Base-by-base conservation (phyloP, 805 yeast genomes). In the Priceomyces haplophilus region DNA sequence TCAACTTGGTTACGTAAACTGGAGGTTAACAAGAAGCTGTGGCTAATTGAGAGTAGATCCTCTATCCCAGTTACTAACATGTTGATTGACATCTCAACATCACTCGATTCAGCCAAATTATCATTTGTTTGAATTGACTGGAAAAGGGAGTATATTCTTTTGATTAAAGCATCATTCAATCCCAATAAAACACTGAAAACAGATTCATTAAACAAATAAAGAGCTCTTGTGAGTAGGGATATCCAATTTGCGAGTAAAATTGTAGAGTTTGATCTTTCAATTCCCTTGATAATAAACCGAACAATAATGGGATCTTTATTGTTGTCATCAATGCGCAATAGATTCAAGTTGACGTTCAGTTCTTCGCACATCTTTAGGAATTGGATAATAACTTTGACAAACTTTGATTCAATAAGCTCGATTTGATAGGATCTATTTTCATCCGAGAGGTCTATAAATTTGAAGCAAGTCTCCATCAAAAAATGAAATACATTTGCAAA, bases 11-110 rank as follows among this genome's bases (percentile, higher is more conserved):
- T 40, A 7, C 51, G 52, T 21, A 60, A 37, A 21, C 44, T 57
- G 1, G 73, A 73, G 0, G 72, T 66, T 6, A 69, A 33, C 44
- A 80, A 54, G 48, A 73, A 78, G 23, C 79, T 73, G 55, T 85
- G 88, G 7, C 85, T 73, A 1, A 75, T 64, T 1, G 75, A 70
- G 29, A 88, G 56, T 8, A 88, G 60, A 40, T 81, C 84, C 53
- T 88, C 90, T 18, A 88, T 55, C 0, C 91, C 90, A 11, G 73
- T 73, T 56, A 38, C 78, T 55, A 47, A 79, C 60, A 25, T 80
- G 62, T 45, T 75, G 64, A 55, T 71, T 62, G 59, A 60, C 1
- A 69, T 55, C 8, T 76, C 79, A 4, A 76, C 71, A 39, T 67
- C 65, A 10, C 50, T 47, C 8, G 52, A 43, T 2, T 47, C 48